Conservation (phyloP, 257 asterid genomes). For the Avicennia marina region DNA sequence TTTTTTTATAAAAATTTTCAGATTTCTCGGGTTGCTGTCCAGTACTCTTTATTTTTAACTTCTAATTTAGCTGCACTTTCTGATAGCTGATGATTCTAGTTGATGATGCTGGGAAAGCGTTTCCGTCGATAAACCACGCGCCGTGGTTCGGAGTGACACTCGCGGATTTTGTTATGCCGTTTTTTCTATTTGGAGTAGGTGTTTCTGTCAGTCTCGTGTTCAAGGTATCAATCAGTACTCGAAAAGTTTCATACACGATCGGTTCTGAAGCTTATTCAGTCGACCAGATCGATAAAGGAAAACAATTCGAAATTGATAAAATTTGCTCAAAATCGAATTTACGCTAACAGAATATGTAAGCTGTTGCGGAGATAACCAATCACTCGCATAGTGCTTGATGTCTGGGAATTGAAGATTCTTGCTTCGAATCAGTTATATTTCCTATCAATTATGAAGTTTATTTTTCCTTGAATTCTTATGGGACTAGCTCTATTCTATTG, state of each 20-base stretch:
- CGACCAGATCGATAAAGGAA: background rate
- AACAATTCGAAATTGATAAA: background rate
- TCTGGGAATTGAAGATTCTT: background rate
- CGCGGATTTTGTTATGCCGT: conserved; percentile 96
- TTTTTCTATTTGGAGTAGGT: conserved; percentile 85
- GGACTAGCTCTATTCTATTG: background rate
- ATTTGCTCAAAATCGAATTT: background rate
- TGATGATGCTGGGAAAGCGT: conserved; percentile 91
- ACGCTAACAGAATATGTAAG: background rate
- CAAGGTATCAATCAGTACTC: conserved; percentile 58
- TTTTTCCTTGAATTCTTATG: background rate
- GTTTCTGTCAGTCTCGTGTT: conserved; percentile 74
- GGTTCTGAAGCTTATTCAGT: conserved; percentile 7
- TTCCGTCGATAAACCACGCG: conserved; percentile 80
- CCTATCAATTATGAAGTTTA: background rate
- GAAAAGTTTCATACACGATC: background rate
- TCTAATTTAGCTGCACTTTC: background rate
- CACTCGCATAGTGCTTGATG: background rate
- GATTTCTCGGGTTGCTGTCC: too few relatives aligned
- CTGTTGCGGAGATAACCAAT: background rate
- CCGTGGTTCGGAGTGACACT: conserved; percentile 95
- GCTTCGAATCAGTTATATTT: background rate
- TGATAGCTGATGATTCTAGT: conserved; percentile 83
- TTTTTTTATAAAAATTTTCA: background rate
- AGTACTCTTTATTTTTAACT: background rate